Evolutionary conservation across 345 rosid species (phyloP).

Genomic region (Lepidium aucheri): DNA sequence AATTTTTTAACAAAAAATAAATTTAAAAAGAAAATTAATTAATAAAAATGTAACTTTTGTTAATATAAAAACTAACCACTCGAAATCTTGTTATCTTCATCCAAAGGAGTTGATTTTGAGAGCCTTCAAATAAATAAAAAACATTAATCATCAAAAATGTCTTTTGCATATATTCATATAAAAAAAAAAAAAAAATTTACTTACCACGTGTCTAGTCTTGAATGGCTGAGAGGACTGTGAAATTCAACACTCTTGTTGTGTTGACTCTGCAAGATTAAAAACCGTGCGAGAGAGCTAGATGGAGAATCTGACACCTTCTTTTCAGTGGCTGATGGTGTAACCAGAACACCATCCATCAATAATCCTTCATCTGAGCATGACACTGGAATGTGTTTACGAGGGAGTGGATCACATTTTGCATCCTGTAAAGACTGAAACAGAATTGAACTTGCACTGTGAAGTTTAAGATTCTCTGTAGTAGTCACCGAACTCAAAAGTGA

Average conservation of each 20-base stretch:
- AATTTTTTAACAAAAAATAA: too few relatives aligned
- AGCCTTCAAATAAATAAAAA: too few relatives aligned
- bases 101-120: too few relatives aligned
- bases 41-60: too few relatives aligned
- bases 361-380: too few relatives aligned
- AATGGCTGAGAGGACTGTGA: slow-evolving; percentile 1
- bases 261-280: not conserved
- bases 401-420: slow-evolving; percentile 13
- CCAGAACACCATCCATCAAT: slow-evolving; percentile 56
- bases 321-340: slow-evolving; percentile 21
- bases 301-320: slow-evolving; percentile 13
- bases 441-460: slow-evolving; percentile 5
- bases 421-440: slow-evolving; percentile 6
- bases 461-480: slow-evolving; percentile 1
- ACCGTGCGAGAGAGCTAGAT: not conserved
- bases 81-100: too few relatives aligned
- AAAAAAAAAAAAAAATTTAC: too few relatives aligned
- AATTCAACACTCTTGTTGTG: not conserved
- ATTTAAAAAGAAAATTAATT: too few relatives aligned
- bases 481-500: slow-evolving; percentile 18
- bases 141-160: too few relatives aligned
- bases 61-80: too few relatives aligned
- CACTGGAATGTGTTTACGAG: slow-evolving; percentile 5
- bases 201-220: not conserved
- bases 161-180: too few relatives aligned